A percentile compares a stretch with the other conserved stretches of the same genome.
These are phyloP conservation scores for Saposhnikovia divaricata DNA, from an alignment of 129 eudicot species.

Conservation along the genomic window DNA sequence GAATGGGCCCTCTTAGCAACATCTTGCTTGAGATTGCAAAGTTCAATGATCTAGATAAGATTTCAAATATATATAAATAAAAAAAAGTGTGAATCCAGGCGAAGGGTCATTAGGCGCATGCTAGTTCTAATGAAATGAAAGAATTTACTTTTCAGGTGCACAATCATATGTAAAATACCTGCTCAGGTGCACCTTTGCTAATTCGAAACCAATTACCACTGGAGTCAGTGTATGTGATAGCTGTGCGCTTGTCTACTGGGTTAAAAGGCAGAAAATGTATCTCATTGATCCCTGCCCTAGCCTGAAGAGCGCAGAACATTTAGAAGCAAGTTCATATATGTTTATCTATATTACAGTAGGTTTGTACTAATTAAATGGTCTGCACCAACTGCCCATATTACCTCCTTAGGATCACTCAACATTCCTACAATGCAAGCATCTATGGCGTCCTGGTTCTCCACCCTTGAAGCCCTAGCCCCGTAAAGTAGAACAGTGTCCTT, in stretches of 20 bases:
- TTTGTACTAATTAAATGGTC: background rate
- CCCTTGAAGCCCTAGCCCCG: conserved; percentile 12
- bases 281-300: conserved; percentile 12
- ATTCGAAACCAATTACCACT: background rate
- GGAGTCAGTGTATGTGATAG: conserved; percentile 9
- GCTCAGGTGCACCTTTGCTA: conserved; percentile 16
- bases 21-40: conserved; percentile 49
- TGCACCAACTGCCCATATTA: background rate
- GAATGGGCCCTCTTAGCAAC: conserved; percentile 44
- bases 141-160: too few species aligned
- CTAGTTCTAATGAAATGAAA: too few species aligned
- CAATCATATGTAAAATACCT: background rate
- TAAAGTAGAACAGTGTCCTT: conserved; percentile 12
- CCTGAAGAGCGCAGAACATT: background rate
- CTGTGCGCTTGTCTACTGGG: conserved; percentile 12
- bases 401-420: conserved; percentile 12
- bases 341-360: background rate
- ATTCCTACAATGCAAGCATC: conserved; percentile 16
- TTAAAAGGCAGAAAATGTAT: conserved; percentile 11
- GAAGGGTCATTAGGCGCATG: background rate
- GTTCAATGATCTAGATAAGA: conserved; percentile 56
- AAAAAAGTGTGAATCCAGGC: background rate
- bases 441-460: conserved; percentile 14
- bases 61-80: background rate
- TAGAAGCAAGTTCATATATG: background rate